Evolutionary conservation across 2,329 filamentous ascomycete genomes (phyloP).

Genomic region (Colletotrichum phormii): DNA sequence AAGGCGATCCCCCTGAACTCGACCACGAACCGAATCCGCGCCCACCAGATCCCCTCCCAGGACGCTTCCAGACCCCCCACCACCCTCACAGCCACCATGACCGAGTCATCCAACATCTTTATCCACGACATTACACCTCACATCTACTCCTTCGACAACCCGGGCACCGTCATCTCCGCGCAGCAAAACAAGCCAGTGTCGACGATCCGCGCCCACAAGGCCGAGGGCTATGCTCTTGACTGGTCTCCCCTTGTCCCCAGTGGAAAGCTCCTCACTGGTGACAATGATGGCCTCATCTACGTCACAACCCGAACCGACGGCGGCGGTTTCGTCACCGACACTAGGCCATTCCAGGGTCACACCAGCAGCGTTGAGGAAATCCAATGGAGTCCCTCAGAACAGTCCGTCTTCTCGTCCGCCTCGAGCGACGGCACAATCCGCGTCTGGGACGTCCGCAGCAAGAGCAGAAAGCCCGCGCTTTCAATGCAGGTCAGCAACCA

Average conservation of each 20-base stretch:
- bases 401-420: slow-evolving; percentile 92
- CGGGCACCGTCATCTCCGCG: slow-evolving; percentile 82
- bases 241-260: slow-evolving; percentile 87
- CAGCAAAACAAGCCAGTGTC: slow-evolving; percentile 89
- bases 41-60: slow-evolving; percentile 80
- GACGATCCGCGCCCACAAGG: slow-evolving; percentile 90
- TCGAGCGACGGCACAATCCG: slow-evolving; percentile 95
- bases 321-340: slow-evolving; percentile 90
- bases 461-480: slow-evolving; percentile 88
- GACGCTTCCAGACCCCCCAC: slow-evolving; percentile 79
- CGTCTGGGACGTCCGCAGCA: slow-evolving; percentile 94
- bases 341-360: slow-evolving; percentile 85
- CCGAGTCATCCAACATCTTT: slow-evolving; percentile 86
- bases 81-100: slow-evolving; percentile 91
- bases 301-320: slow-evolving; percentile 87
- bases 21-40: slow-evolving; percentile 93
- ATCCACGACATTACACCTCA: slow-evolving; percentile 96
- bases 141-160: slow-evolving; percentile 88
- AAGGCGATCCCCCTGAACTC: slow-evolving; percentile 87
- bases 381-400: slow-evolving; percentile 95
- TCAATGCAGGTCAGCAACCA: slow-evolving; percentile 84
- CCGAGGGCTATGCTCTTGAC: slow-evolving; percentile 96
- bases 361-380: slow-evolving; percentile 90
- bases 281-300: slow-evolving; percentile 91
- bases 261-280: slow-evolving; percentile 90